Evolutionary conservation across 169 alveolate species (phyloP).

Genomic region (Plasmodium billcollinsi): DNA sequence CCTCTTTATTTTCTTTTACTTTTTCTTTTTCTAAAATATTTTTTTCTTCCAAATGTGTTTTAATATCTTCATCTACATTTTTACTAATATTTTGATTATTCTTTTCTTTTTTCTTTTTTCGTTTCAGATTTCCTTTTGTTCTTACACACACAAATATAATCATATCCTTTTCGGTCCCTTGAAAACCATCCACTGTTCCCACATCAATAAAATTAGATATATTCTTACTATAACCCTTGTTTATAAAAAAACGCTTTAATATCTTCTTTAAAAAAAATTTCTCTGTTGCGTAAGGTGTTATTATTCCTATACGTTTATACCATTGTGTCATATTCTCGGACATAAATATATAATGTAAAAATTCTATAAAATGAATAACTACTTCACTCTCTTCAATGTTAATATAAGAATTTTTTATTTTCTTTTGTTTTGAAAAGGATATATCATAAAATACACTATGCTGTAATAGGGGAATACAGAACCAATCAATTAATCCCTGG

Average conservation of each 20-base stretch:
- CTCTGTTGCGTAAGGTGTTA: slow-evolving; percentile 86
- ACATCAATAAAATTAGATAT: slow-evolving; percentile 90
- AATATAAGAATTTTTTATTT: slow-evolving; percentile 73
- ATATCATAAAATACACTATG: slow-evolving; percentile 78
- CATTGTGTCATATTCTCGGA: slow-evolving; percentile 63
- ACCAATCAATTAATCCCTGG: slow-evolving; percentile 75
- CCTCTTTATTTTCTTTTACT: neutral
- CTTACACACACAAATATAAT: slow-evolving; percentile 94
- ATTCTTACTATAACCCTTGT: slow-evolving; percentile 29
- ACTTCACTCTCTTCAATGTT: slow-evolving; percentile 69
- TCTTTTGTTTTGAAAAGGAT: slow-evolving; percentile 39
- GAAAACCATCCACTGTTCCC: slow-evolving; percentile 98
- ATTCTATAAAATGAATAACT: slow-evolving; percentile 75
- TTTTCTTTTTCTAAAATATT: neutral
- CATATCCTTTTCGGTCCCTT: slow-evolving; percentile 98
- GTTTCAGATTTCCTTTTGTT: slow-evolving; percentile 82
- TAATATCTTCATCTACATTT: neutral
- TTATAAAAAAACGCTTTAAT: slow-evolving; percentile 59
- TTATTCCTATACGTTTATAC: slow-evolving; percentile 82
- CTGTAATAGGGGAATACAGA: slow-evolving; percentile 80
- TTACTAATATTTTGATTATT: neutral
- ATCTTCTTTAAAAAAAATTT: slow-evolving; percentile 76
- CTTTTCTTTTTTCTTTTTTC: slow-evolving; percentile 27
- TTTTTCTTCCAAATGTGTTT: neutral
- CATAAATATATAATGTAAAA: slow-evolving; percentile 77